Percentiles rank a stretch among this genome's conserved stretches.
Conservation (phyloP, 1,284 basidiomycete species). For the Ustilago sp. region DNA sequence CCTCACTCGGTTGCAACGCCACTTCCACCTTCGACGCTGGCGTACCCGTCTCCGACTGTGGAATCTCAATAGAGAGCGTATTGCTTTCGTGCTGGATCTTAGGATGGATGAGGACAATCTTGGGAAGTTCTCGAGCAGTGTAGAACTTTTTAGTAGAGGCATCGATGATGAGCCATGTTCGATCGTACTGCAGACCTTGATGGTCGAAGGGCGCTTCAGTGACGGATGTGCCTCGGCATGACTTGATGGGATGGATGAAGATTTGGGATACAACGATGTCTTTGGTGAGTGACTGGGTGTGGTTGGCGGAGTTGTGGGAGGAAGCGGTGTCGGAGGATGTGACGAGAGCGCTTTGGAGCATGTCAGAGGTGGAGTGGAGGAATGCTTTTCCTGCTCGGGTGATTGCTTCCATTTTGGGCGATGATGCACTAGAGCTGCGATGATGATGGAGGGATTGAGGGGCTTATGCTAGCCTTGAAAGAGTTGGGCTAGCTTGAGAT, state of each 20-base stretch:
- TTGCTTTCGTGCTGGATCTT: constrained; percentile 37
- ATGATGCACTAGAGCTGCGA: background rate
- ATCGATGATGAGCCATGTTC: constrained; percentile 65
- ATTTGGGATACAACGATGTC: constrained; percentile 43
- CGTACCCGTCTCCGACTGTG: constrained; percentile 43
- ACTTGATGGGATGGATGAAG: constrained; percentile 65
- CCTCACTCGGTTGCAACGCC: constrained; percentile 40
- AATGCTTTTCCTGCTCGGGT: constrained; percentile 24
- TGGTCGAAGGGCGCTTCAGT: constrained; percentile 48
- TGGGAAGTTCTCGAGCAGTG: constrained; percentile 61
- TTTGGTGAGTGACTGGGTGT: constrained; percentile 47
- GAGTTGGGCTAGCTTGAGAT: background rate
- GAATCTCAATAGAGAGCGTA: constrained; percentile 55
- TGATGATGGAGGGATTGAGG: background rate
- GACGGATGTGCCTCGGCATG: constrained; percentile 60
- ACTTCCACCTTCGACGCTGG: constrained; percentile 40
- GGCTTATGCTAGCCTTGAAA: background rate
- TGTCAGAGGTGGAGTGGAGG: constrained; percentile 41
- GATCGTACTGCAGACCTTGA: constrained; percentile 57
- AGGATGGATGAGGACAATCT: constrained; percentile 63
- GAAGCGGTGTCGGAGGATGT: constrained; percentile 25
- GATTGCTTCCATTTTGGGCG: constrained; percentile 43
- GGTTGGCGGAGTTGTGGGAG: constrained; percentile 20
- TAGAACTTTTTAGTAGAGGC: constrained; percentile 53
- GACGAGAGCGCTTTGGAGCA: constrained; percentile 45